Evolutionary conservation across 257 asterid species (phyloP).

Genomic region (Nicotiana tabacum): DNA sequence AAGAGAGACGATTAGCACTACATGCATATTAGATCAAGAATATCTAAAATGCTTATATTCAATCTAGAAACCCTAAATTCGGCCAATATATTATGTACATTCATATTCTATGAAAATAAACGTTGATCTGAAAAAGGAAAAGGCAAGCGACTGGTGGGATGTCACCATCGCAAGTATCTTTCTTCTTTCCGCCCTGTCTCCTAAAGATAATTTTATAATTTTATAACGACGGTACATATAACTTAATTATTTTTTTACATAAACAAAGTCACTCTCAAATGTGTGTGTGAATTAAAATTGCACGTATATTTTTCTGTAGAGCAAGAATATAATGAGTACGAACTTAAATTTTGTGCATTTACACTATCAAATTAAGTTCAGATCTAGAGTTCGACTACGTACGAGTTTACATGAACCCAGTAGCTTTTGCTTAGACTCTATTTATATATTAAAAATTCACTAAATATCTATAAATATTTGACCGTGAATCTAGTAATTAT

Average conservation of each 20-base stretch:
- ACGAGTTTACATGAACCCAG: too few species aligned
- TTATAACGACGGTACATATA: too few species aligned
- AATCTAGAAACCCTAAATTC: neutral
- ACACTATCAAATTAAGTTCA: too few species aligned
- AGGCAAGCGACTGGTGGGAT: slow-evolving; percentile 7
- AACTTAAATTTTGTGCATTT: too few species aligned
- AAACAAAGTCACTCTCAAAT: neutral
- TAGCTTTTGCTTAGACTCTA: too few species aligned
- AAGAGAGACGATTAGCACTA: neutral
- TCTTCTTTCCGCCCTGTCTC: slow-evolving; percentile 13
- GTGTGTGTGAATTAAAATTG: neutral
- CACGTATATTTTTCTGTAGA: neutral
- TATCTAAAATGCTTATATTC: neutral
- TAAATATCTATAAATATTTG: too few species aligned
- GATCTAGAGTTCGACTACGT: too few species aligned
- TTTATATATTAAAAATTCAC: too few species aligned
- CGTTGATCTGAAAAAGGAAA: neutral
- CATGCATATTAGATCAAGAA: neutral
- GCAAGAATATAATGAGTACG: too few species aligned
- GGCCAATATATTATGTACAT: neutral
- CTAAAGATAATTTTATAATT: too few species aligned
- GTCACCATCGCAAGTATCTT: slow-evolving; percentile 17
- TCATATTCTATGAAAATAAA: neutral
- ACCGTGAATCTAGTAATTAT: too few species aligned
- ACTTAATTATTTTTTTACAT: neutral